Percentiles rank a stretch among this genome's conserved stretches.
These are phyloP conservation scores for Debaryomyces coudertii DNA, from an alignment of 1,139 yeast genomes.

Conservation along the genomic window DNA sequence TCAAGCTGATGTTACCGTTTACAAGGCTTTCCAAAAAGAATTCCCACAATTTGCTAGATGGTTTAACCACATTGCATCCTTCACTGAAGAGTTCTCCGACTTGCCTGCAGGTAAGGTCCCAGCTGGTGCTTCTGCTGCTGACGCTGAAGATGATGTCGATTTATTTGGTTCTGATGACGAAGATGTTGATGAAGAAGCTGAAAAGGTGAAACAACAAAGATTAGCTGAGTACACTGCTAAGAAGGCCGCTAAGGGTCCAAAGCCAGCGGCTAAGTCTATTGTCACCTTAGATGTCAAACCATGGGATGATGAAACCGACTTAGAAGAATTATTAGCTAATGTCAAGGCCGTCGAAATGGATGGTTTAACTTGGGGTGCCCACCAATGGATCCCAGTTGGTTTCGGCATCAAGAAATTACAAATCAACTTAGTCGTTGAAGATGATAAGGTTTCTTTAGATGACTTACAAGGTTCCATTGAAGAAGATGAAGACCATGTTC, in stretches of 20 bases:
- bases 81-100: conserved; percentile 76
- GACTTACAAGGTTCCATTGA: conserved; percentile 84
- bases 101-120: conserved; percentile 79
- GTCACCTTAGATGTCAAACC: conserved; percentile 98
- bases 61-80: conserved; percentile 97
- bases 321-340: conserved; percentile 82
- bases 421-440: conserved; percentile 98
- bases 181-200: conserved; percentile 95
- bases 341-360: conserved; percentile 85
- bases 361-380: conserved; percentile 99
- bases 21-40: conserved; percentile 92
- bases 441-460: conserved; percentile 89
- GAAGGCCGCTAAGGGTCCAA: conserved; percentile 96
- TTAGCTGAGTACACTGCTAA: conserved; percentile 96
- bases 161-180: conserved; percentile 95
- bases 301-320: conserved; percentile 99
- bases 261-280: conserved; percentile 97
- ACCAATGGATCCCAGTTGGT: conserved; percentile 95
- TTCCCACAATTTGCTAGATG: conserved; percentile 97
- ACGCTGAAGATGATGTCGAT: conserved; percentile 89
- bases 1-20: conserved; percentile 93
- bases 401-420: conserved; percentile 99
- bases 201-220: conserved; percentile 95
- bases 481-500: conserved; percentile 99
- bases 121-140: conserved; percentile 67